Evolutionary conservation across 352 stramenopile species (phyloP), one percentile per base, ranked within the genome.

Genomic region (Thalassiosira mediterranea): DNA sequence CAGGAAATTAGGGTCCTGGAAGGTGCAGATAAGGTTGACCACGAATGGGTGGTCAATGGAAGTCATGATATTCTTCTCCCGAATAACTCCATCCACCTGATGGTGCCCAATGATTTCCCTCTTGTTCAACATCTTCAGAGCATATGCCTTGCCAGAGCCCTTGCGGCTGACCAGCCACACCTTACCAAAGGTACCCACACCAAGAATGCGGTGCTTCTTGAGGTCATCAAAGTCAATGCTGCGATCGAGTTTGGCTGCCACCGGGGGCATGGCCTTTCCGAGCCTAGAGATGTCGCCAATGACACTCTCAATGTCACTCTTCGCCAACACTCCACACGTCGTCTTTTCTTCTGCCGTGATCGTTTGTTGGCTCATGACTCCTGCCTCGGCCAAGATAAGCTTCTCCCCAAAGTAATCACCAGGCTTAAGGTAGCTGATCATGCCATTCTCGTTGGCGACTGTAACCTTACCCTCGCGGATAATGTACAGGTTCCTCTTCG

Each of bases 71-170:
- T 95, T 89, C 72, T 95, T 97, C 84, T 98, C 96, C 74, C 96
- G 96, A 65, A 96, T 76, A 26, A 98, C 93, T 71, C 96, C 96
- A 59, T 94, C 93, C 69, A 96, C 94, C 75, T 98, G 94, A 59
- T 96, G 86, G 3, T 89, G 94, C 79, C 96, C 90, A 28, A 98
- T 85, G n/a, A 98, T 94, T 78, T 98, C 91, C 48, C 90, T 87
- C 71, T 98, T 99, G 28, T 96, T 94, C 91, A 98, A 97, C 79
- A 96, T 96, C 79, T 99, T 99, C 26, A 99, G 88, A 4, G 96
- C 96, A 69, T 94, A 77, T 1, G 95, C 90, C 61, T 88, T 46
- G 28, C 37, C 32, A 17, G 62, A 70, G 0, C 59, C 51, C 19
- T 76, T 19, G 59, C 28, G 32, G 53, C 44, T 69, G 29, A 98